Conservation (phyloP, 371 early-diverging fungal genomes). For the Nosema bombycis region DNA sequence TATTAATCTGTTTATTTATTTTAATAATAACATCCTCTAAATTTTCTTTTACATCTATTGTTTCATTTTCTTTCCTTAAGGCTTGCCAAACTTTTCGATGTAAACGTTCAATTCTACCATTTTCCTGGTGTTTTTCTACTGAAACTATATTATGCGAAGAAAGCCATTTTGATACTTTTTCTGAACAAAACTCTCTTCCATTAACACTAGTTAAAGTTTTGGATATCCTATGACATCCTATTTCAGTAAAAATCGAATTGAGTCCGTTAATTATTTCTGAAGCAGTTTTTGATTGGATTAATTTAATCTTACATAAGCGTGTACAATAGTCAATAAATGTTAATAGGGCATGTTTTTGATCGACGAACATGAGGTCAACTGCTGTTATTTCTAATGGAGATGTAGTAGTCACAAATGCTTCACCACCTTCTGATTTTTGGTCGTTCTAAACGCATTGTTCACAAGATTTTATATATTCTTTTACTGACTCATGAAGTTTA, state of each 20-base stretch:
- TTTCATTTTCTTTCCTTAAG: constrained; percentile 6
- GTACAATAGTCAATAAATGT: too few relatives aligned
- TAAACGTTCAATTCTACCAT: constrained; percentile 38
- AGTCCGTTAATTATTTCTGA: too few relatives aligned
- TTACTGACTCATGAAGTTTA: not conserved
- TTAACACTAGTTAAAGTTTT: constrained; percentile 37
- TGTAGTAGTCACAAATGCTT: not conserved
- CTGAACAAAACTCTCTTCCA: constrained; percentile 29
- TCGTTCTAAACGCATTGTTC: not conserved
- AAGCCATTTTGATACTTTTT: not conserved
- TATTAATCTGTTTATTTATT: constrained; percentile 6
- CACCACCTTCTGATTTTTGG: not conserved
- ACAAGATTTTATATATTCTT: not conserved
- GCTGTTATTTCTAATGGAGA: not conserved
- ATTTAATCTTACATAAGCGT: too few relatives aligned
- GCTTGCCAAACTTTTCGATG: not conserved
- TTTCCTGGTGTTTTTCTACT: constrained; percentile 25
- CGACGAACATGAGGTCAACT: too few relatives aligned
- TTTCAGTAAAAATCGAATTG: not conserved
- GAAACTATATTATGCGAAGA: not conserved
- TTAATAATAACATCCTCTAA: not conserved
- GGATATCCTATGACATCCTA: not conserved
- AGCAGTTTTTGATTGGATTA: too few relatives aligned
- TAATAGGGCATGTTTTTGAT: too few relatives aligned
- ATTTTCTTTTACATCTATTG: not conserved